Conservation (phyloP, 169 alveolate species). For the Plasmodium reichenowi region DNA sequence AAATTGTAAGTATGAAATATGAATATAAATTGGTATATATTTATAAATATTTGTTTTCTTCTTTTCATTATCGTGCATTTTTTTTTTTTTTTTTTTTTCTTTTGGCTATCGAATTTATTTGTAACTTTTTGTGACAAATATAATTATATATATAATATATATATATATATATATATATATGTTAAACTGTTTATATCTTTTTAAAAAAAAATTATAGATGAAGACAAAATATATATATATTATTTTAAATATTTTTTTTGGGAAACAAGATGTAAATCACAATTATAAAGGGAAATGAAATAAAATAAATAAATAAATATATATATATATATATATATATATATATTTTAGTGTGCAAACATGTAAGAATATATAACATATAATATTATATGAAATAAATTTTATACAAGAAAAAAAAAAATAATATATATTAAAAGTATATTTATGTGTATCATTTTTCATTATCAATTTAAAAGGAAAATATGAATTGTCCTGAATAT, state of each 20-base stretch:
- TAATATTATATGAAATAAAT: constrained; percentile 5
- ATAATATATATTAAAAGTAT: background rate
- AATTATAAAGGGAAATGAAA: background rate
- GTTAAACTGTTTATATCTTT: too few relatives aligned
- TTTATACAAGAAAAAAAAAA: constrained; percentile 1
- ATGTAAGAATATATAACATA: constrained; percentile 1
- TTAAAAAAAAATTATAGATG: too few relatives aligned
- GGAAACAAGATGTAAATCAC: too few relatives aligned
- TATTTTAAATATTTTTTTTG: too few relatives aligned
- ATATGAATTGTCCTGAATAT: background rate
- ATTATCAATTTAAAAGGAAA: background rate
- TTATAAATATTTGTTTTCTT: background rate
- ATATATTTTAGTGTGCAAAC: constrained; percentile 19
- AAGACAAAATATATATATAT: too few relatives aligned
- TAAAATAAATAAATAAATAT: background rate
- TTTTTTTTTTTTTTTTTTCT: too few relatives aligned
- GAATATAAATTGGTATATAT: too few relatives aligned
- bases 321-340: background rate
- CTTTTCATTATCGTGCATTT: constrained; percentile 1
- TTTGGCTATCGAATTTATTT: too few relatives aligned
- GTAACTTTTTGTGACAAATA: too few relatives aligned
- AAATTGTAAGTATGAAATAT: too few relatives aligned
- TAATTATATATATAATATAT: too few relatives aligned
- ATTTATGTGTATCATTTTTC: background rate
- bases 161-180: too few relatives aligned